Evolutionary conservation across 2,329 filamentous ascomycete genomes (phyloP).

Genomic region (Colletotrichum tropicicola): DNA sequence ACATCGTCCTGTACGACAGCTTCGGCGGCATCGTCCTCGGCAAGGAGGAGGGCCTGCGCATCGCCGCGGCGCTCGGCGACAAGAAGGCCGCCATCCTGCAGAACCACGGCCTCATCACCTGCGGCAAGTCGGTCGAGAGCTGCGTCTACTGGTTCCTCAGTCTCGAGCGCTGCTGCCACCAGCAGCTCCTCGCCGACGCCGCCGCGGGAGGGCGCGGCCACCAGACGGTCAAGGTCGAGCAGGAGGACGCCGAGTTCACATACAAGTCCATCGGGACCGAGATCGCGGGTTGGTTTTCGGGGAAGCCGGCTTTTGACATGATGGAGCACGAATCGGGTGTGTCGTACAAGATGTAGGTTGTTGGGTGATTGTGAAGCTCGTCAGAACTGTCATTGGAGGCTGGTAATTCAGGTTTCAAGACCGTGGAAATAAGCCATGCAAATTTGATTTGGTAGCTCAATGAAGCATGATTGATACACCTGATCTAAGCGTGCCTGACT

Average conservation of each 20-base stretch:
- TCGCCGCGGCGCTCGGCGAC: slow-evolving; percentile 55
- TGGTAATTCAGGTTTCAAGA: too few relatives aligned
- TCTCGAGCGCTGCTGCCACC: slow-evolving; percentile 58
- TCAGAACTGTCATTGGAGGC: too few relatives aligned
- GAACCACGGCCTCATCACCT: slow-evolving; percentile 64
- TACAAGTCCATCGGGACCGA: slow-evolving; percentile 71
- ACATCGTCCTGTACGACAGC: slow-evolving; percentile 51
- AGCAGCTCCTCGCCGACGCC: slow-evolving; percentile 63
- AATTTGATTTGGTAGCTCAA: too few relatives aligned
- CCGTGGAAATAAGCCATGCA: too few relatives aligned
- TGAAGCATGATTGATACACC: too few relatives aligned
- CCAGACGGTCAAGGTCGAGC: slow-evolving; percentile 71
- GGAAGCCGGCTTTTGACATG: slow-evolving; percentile 76
- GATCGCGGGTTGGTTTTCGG: slow-evolving; percentile 74
- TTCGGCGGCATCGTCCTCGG: slow-evolving; percentile 64
- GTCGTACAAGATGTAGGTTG: slow-evolving; percentile 11
- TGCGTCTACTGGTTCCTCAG: slow-evolving; percentile 64
- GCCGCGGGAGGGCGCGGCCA: slow-evolving; percentile 70
- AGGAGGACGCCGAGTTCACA: slow-evolving; percentile 75
- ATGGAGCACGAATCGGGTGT: slow-evolving; percentile 27
- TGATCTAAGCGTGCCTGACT: too few relatives aligned
- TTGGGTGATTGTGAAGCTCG: neutral
- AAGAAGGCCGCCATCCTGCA: slow-evolving; percentile 62
- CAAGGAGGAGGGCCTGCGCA: slow-evolving; percentile 58
- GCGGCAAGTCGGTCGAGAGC: slow-evolving; percentile 57